Conservation (phyloP, 2,329 filamentous ascomycete genomes). For the Calonectria leucothoes region DNA sequence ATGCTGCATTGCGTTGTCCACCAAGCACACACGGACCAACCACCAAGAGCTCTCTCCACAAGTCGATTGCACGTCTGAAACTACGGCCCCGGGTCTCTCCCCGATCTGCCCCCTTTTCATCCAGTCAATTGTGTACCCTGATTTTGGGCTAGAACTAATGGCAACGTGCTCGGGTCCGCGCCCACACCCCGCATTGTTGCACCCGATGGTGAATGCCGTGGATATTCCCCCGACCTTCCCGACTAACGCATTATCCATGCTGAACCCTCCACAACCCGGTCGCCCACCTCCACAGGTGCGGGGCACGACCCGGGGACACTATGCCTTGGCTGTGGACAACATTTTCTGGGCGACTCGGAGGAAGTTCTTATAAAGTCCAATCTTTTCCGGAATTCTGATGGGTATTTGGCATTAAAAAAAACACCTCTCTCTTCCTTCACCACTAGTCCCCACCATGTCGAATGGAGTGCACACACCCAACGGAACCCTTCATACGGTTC, state of each 20-base stretch:
- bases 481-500: conserved; percentile 43
- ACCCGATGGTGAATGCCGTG: conserved; percentile 2
- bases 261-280: conserved; percentile 33
- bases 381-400: neutral
- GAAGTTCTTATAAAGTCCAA: conserved; percentile 16
- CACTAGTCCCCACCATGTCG: conserved; percentile 28
- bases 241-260: conserved; percentile 12
- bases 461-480: conserved; percentile 16
- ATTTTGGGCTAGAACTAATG: neutral
- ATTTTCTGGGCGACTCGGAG: neutral
- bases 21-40: neutral
- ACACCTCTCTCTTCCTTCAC: neutral
- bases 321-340: neutral
- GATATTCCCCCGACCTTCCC: neutral
- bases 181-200: neutral
- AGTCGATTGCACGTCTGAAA: neutral
- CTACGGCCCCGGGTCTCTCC: neutral
- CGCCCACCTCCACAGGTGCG: conserved; percentile 28
- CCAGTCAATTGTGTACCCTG: neutral
- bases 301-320: conserved; percentile 20
- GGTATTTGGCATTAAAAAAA: neutral
- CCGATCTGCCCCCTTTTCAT: neutral
- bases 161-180: neutral
- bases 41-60: too few relatives aligned
- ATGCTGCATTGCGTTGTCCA: neutral